Percentiles rank a stretch among this genome's conserved stretches.
Conservation (phyloP, 108 stramenopile species). For the Aurantiochytrium sp. region DNA sequence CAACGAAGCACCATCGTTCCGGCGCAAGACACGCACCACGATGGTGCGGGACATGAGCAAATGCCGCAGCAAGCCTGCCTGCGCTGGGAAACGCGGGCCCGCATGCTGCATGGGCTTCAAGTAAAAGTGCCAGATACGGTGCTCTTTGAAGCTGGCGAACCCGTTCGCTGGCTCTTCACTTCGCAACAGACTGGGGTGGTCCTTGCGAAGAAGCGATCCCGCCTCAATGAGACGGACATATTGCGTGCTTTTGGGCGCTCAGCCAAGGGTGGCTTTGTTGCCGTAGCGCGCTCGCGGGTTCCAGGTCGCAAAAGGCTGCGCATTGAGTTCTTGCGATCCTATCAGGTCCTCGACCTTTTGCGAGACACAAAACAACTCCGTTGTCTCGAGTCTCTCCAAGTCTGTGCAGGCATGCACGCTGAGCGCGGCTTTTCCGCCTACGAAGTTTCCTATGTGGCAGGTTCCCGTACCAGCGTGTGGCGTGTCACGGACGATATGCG, state of each 20-base stretch:
- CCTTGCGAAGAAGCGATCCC: neutral
- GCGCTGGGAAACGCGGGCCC: neutral
- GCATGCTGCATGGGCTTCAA: neutral
- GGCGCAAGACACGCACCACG: too few species aligned
- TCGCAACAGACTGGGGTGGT: neutral
- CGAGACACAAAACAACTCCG: neutral
- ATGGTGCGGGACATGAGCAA: too few species aligned
- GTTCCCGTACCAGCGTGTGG: neutral
- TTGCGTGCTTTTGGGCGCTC: neutral
- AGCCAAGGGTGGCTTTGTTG: neutral
- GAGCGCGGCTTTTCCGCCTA: neutral
- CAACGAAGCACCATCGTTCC: too few species aligned
- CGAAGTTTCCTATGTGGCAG: neutral
- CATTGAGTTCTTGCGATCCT: neutral
- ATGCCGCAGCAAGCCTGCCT: neutral
- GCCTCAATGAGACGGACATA: neutral
- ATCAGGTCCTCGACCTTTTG: neutral
- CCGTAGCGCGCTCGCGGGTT: neutral
- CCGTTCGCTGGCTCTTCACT: neutral
- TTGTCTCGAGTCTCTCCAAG: neutral
- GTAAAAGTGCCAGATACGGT: neutral
- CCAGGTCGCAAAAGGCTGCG: neutral
- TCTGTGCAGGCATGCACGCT: neutral
- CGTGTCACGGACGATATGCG: neutral
- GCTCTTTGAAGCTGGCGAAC: neutral